Base-by-base conservation (phyloP, 1,284 basidiomycete species). In the Waitea zeae region DNA sequence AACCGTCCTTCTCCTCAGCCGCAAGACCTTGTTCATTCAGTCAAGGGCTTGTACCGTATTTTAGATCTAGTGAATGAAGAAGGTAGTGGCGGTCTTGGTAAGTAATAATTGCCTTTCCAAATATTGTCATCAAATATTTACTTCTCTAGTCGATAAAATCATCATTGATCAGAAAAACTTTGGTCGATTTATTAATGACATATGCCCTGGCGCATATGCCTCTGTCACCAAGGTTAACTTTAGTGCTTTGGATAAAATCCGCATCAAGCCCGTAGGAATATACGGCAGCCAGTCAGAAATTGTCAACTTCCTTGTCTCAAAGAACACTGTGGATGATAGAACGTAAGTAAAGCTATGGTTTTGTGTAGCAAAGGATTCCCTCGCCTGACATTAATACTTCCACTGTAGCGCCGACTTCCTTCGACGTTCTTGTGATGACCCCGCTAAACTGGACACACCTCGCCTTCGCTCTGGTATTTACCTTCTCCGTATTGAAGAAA, bases 151-250 rank as follows among this genome's bases (percentile, higher is more conserved):
- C 15, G 69, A 70, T 39, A 74, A 75, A 44, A 57, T 74, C 30
- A 60, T 74, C 46, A 71, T 73, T 27, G 57, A 56, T 17, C 64
- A 68, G 45, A 57, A 59, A 13, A 59, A 58, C 2, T 47, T 70
- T 15, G 52, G 55, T 35, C 41, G 42, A 3, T 57, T 70, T 33
- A 52, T 68, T 39, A 67, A 70, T 30, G 45, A 49, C 13, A 36
- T 68, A 3, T 52, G 44, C 14, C 65, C 67, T 0, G 58, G 62
- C 1, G 58, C 68, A 4, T 71, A 67, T 38, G 41, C 46, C 3
- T 63, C 64, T 0, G 49, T 70, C 39, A 71, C 64, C 1, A 61
- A 57, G 35, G 61, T 72, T 26, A 58, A 70, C 41, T 72, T 72
- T 47, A 55, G 57, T 20, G 41, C 50, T 0, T 53, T 73, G 1